Conservation (phyloP, 1,284 basidiomycete species). For the Boletus sp. region DNA sequence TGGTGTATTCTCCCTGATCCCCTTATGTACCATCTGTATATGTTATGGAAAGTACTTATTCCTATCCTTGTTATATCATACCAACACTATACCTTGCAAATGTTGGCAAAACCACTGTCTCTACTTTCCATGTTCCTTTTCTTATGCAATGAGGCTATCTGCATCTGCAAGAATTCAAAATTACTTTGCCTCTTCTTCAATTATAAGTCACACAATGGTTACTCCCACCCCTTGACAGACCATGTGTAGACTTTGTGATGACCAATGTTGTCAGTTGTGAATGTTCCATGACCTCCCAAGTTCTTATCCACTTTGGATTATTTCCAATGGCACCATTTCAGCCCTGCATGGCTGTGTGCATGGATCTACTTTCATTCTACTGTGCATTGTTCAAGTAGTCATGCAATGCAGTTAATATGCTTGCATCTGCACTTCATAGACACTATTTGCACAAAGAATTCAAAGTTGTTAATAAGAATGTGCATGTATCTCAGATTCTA, state of each 20-base stretch:
- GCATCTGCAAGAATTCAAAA: not conserved
- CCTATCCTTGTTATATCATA: not conserved
- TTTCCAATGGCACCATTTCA: slow-evolving; percentile 9
- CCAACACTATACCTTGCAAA: slow-evolving; percentile 1
- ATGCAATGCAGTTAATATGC: slow-evolving; percentile 10
- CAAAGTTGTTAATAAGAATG: not conserved
- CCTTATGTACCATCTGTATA: not conserved
- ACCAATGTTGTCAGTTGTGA: not conserved
- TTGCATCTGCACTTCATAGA: slow-evolving; percentile 1
- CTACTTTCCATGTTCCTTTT: not conserved
- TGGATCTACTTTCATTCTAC: slow-evolving; percentile 13
- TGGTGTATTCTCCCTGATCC: not conserved
- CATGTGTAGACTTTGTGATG: not conserved
- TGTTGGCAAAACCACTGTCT: not conserved
- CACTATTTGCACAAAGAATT: slow-evolving; percentile 4
- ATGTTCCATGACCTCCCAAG: slow-evolving; percentile 2
- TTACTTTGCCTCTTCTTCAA: slow-evolving; percentile 7
- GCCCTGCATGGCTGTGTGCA: slow-evolving; percentile 9
- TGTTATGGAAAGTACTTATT: slow-evolving; percentile 1
- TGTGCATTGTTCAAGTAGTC: slow-evolving; percentile 9
- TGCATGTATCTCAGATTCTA: no score
- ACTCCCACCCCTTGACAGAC: not conserved
- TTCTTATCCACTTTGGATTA: slow-evolving; percentile 7
- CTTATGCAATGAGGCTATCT: slow-evolving; percentile 2
- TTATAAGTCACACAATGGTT: not conserved